Conservation (phyloP, 805 yeast genomes). For the Dipodascopsis uninucleata region DNA sequence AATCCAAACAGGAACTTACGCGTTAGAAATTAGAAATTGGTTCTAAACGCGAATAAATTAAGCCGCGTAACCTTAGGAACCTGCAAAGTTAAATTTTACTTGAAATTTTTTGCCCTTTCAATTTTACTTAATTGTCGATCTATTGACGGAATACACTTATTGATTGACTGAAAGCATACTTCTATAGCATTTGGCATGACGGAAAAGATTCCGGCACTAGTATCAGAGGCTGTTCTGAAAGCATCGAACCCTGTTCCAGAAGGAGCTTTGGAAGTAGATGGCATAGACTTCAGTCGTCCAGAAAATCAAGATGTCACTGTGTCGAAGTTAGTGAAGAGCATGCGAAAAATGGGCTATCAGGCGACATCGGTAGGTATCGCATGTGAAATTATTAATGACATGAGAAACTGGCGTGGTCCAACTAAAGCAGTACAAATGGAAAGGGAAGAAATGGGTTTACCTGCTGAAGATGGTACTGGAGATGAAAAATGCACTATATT, state of each 20-base stretch:
- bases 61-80: too few species aligned
- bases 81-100: too few species aligned
- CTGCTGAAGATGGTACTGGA: conserved; percentile 43
- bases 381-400: conserved; percentile 85
- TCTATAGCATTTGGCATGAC: too few species aligned
- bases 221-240: conserved; percentile 87
- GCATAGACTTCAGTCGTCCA: conserved; percentile 83
- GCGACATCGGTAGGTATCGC: conserved; percentile 83
- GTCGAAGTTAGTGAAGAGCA: conserved; percentile 67
- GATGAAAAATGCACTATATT: conserved; percentile 77
- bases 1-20: too few species aligned
- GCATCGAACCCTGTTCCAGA: conserved; percentile 83
- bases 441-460: conserved; percentile 45
- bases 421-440: conserved; percentile 41
- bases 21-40: too few species aligned
- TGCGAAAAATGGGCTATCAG: conserved; percentile 97
- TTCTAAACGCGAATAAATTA: too few species aligned
- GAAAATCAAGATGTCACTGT: conserved; percentile 77
- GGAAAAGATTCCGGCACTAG: conserved; percentile 38
- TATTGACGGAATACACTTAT: neutral
- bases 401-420: conserved; percentile 91
- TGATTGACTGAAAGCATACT: too few species aligned
- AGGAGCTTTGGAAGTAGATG: conserved; percentile 71
- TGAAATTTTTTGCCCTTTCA: too few species aligned
- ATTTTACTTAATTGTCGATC: too few species aligned